phyloP scores from a whole-genome alignment of 2,329 filamentous ascomycete genomes.

The Remersonia thermophila region DNA sequence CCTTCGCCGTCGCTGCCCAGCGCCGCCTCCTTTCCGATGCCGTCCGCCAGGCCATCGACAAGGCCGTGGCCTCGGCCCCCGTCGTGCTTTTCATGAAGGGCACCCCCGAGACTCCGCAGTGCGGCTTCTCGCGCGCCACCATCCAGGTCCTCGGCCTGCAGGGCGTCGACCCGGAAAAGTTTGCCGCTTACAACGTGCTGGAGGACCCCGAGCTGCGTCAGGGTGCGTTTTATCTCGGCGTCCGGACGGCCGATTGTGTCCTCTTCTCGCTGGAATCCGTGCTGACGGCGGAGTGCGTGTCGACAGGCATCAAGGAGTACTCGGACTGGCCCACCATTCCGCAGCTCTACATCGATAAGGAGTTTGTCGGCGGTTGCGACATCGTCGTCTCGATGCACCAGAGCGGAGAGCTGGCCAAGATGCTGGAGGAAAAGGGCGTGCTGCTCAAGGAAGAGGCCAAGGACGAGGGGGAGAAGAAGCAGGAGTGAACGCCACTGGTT shows the following conservation, averaged over 20 bases:
- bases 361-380: constrained; percentile 96
- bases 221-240: constrained; percentile 35
- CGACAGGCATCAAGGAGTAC: constrained; percentile 89
- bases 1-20: constrained; percentile 21
- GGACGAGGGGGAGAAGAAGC: constrained; percentile 26
- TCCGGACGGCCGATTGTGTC: not conserved
- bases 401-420: constrained; percentile 80
- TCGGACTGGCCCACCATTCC: constrained; percentile 99
- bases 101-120: constrained; percentile 70
- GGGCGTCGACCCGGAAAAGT: constrained; percentile 89
- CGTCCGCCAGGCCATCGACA: constrained; percentile 74
- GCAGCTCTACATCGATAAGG: constrained; percentile 87
- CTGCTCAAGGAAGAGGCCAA: constrained; percentile 44
- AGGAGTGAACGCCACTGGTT: no score
- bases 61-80: constrained; percentile 73
- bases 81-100: constrained; percentile 96
- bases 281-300: not conserved
- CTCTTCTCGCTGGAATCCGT: no score
- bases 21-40: constrained; percentile 67
- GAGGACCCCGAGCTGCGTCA: constrained; percentile 78
- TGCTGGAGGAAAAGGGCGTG: constrained; percentile 88
- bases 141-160: constrained; percentile 93
- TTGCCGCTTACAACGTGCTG: constrained; percentile 95
- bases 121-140: constrained; percentile 80
- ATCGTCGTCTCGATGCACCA: constrained; percentile 96